These are phyloP conservation scores for Acanthamoeba lenticulata DNA, from an alignment of 208 protist genomes.

Conservation along the genomic window DNA sequence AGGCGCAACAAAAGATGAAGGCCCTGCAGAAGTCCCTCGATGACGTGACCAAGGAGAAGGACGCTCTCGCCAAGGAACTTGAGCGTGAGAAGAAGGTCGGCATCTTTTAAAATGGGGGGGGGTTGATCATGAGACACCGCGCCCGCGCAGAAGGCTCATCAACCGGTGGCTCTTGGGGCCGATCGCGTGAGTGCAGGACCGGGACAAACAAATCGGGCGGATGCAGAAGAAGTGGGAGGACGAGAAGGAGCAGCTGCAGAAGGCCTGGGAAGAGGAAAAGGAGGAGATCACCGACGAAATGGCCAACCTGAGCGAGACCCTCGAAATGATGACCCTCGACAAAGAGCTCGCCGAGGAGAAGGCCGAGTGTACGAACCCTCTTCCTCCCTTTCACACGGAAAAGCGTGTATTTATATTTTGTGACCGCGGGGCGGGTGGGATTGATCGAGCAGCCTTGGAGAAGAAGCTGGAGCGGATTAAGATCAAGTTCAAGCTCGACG, in stretches of 20 bases:
- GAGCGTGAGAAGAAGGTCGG: slow-evolving; percentile 61
- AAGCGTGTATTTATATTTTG: too few relatives aligned
- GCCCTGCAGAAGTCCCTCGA: slow-evolving; percentile 43
- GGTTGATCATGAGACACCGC: too few relatives aligned
- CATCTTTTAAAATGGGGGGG: too few relatives aligned
- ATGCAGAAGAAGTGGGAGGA: slow-evolving; percentile 62
- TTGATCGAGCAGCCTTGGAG: slow-evolving; percentile 58
- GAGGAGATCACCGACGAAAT: slow-evolving; percentile 59
- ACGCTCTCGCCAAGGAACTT: slow-evolving; percentile 35
- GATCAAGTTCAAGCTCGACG: slow-evolving; percentile 34
- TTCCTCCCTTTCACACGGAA: not conserved
- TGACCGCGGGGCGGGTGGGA: too few relatives aligned
- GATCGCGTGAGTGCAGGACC: not conserved
- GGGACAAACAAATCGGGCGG: slow-evolving; percentile 57
- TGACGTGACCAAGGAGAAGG: slow-evolving; percentile 39
- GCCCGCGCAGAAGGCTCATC: too few relatives aligned
- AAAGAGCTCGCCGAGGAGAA: slow-evolving; percentile 68
- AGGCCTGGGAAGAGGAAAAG: slow-evolving; percentile 61
- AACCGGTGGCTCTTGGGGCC: too few relatives aligned
- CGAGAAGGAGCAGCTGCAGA: slow-evolving; percentile 57
- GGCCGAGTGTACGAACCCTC: not conserved
- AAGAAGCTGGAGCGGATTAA: slow-evolving; percentile 57
- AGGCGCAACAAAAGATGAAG: slow-evolving; percentile 59
- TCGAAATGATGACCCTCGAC: slow-evolving; percentile 67
- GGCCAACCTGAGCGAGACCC: slow-evolving; percentile 60